Conservation (phyloP, 805 yeast species). For the Maudiozyma turicensis region DNA sequence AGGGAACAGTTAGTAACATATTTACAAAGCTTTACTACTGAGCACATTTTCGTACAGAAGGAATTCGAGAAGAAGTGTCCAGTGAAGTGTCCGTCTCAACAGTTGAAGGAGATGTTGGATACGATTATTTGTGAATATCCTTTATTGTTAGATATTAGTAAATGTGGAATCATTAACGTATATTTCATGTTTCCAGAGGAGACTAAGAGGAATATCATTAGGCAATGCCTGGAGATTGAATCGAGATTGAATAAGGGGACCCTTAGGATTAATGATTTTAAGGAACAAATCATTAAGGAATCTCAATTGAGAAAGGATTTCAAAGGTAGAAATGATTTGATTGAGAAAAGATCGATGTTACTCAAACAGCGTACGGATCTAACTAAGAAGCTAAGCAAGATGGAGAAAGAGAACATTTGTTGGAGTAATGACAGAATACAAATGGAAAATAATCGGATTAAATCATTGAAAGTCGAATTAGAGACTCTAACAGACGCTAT, state of each 20-base stretch:
- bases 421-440: conserved; percentile 17
- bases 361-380: background rate
- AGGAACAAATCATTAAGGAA: conserved; percentile 5
- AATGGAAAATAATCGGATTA: conserved; percentile 3
- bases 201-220: background rate
- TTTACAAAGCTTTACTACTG: conserved; percentile 1
- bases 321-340: conserved; percentile 1
- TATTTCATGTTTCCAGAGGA: conserved; percentile 24
- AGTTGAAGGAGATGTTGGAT: conserved; percentile 5
- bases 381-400: background rate
- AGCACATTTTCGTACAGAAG: conserved; percentile 5
- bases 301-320: background rate
- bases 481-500: conserved; percentile 32
- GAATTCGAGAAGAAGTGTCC: conserved; percentile 9
- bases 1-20: background rate
- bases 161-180: conserved; percentile 44
- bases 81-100: conserved; percentile 1
- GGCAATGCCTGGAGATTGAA: background rate
- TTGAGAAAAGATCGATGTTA: conserved; percentile 4
- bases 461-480: conserved; percentile 7
- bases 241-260: background rate
- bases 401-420: conserved; percentile 1
- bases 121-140: conserved; percentile 4
- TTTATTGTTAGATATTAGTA: conserved; percentile 31
- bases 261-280: conserved; percentile 6